These are phyloP conservation scores for Aureobasidium pullulans DNA, from an alignment of 2,329 filamentous ascomycete species.

Conservation along the genomic window DNA sequence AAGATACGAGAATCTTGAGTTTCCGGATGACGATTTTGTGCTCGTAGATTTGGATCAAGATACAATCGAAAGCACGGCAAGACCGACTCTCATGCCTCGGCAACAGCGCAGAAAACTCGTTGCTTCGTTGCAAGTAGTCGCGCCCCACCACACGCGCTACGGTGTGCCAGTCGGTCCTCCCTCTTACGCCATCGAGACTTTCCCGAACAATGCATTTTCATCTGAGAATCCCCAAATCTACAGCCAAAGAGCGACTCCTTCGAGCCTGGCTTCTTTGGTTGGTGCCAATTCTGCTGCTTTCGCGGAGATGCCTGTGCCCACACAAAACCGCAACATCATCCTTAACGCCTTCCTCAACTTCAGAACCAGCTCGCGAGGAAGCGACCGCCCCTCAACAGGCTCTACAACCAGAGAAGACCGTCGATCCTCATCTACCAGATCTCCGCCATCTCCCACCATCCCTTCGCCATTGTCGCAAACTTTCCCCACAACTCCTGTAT, in stretches of 20 bases:
- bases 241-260: constrained; percentile 59
- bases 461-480: constrained; percentile 74
- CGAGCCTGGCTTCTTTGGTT: constrained; percentile 76
- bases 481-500: constrained; percentile 75
- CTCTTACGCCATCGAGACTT: constrained; percentile 86
- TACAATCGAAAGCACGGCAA: constrained; percentile 73
- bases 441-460: constrained; percentile 56
- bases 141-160: constrained; percentile 79
- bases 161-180: constrained; percentile 85
- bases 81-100: constrained; percentile 71
- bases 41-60: constrained; percentile 90
- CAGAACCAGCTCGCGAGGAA: constrained; percentile 52
- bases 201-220: constrained; percentile 81
- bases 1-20: constrained; percentile 74
- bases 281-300: constrained; percentile 85
- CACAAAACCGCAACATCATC: constrained; percentile 54
- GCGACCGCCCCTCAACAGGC: constrained; percentile 72
- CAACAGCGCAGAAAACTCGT: constrained; percentile 86
- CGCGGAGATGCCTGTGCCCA: constrained; percentile 41
- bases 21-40: constrained; percentile 93
- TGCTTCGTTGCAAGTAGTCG: constrained; percentile 79
- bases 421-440: constrained; percentile 30
- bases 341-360: constrained; percentile 89
- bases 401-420: constrained; percentile 40
- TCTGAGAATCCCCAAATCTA: constrained; percentile 80